Conservation (phyloP, 805 yeast species). For the Blastobotrys chiropterorum region DNA sequence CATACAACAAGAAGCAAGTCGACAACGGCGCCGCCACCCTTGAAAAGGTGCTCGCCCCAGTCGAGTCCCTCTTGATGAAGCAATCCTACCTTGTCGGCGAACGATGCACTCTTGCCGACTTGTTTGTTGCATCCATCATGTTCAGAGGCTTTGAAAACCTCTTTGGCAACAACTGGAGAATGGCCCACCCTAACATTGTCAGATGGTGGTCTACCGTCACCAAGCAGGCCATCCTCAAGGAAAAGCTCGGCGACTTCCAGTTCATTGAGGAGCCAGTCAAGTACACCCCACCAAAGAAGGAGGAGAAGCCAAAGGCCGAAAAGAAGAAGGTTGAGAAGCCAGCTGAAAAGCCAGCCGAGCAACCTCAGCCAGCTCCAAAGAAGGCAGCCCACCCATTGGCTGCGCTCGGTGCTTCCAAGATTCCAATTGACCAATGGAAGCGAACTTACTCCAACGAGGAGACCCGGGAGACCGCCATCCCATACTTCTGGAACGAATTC, state of each 20-base stretch:
- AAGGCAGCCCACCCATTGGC: constrained; percentile 91
- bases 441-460: constrained; percentile 95
- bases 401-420: constrained; percentile 61
- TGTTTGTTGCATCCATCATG: constrained; percentile 44
- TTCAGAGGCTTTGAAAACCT: constrained; percentile 51
- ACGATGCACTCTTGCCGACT: constrained; percentile 59
- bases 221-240: constrained; percentile 41
- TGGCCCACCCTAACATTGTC: constrained; percentile 51
- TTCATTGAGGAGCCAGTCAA: constrained; percentile 63
- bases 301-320: constrained; percentile 48
- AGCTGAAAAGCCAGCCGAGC: constrained; percentile 40
- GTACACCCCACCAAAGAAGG: constrained; percentile 69
- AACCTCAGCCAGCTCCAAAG: constrained; percentile 47
- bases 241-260: constrained; percentile 45
- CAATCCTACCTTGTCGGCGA: constrained; percentile 70
- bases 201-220: constrained; percentile 66
- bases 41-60: constrained; percentile 36
- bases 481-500: constrained; percentile 93
- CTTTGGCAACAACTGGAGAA: constrained; percentile 62
- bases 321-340: constrained; percentile 31
- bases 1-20: constrained; percentile 70
- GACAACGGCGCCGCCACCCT: constrained; percentile 41
- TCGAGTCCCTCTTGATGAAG: constrained; percentile 53
- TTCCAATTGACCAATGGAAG: constrained; percentile 88
- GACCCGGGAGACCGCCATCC: constrained; percentile 87